These are phyloP conservation scores for Auricularia cornea DNA, from an alignment of 768 basidiomycete genomes.

Conservation along the genomic window DNA sequence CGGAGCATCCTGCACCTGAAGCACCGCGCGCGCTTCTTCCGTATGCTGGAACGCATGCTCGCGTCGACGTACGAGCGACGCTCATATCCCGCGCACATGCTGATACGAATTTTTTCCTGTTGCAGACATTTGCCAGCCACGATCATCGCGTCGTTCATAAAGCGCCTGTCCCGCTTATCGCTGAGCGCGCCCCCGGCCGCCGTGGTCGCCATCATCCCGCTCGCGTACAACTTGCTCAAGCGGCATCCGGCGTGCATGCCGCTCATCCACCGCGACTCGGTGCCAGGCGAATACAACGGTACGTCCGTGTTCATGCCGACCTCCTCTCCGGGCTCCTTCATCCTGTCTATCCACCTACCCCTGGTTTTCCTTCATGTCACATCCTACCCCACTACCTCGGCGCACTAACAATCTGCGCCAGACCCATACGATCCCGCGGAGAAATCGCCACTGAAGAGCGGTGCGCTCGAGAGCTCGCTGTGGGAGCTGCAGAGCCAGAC, in stretches of 20 bases:
- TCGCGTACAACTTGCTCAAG: slow-evolving; percentile 91
- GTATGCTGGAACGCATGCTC: slow-evolving; percentile 83
- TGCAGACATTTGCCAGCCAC: slow-evolving; percentile 77
- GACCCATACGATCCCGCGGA: slow-evolving; percentile 69
- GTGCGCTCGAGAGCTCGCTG: slow-evolving; percentile 77
- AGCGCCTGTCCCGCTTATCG: slow-evolving; percentile 78
- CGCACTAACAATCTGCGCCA: slow-evolving; percentile 17
- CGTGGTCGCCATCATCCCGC: slow-evolving; percentile 83
- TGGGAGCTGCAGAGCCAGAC: slow-evolving; percentile 86
- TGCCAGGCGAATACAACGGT: slow-evolving; percentile 14
- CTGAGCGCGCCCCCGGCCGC: slow-evolving; percentile 83
- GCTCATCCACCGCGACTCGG: slow-evolving; percentile 68
- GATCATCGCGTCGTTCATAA: slow-evolving; percentile 91
- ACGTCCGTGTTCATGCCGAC: background rate
- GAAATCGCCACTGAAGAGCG: slow-evolving; percentile 63
- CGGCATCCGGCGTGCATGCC: slow-evolving; percentile 84
- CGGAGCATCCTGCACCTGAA: slow-evolving; percentile 83
- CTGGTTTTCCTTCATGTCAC: no score
- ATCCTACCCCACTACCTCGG: no score
- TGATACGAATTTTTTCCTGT: slow-evolving; percentile 4
- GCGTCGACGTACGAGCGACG: slow-evolving; percentile 67
- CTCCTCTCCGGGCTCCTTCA: no score
- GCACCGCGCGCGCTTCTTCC: slow-evolving; percentile 91
- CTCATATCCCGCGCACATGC: background rate
- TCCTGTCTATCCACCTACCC: no score